Conservation (phyloP, 768 basidiomycete genomes). For the Rhodotorula taiwanensis region DNA sequence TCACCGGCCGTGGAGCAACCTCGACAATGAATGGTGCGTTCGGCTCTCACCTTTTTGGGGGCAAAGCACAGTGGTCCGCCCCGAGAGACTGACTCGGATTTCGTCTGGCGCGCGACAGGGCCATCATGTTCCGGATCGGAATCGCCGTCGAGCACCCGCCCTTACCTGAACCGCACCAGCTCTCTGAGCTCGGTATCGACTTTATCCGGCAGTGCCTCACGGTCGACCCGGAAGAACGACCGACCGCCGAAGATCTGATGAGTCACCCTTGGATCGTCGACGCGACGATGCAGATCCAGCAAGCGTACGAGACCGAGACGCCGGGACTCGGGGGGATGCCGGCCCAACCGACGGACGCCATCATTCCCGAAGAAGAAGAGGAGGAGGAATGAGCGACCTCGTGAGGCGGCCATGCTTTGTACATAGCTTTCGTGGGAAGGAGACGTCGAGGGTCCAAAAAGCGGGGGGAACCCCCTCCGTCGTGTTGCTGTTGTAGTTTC, state of each 20-base stretch:
- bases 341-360: not conserved
- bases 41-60: not conserved
- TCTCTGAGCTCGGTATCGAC: conserved; percentile 79
- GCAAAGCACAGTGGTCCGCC: no score
- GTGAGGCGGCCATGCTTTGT: no score
- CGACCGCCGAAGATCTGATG: conserved; percentile 75
- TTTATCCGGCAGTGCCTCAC: conserved; percentile 89
- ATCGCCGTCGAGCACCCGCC: conserved; percentile 95
- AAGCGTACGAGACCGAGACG: conserved; percentile 27
- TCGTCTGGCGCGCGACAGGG: conserved; percentile 68
- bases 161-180: conserved; percentile 80
- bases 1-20: conserved; percentile 94
- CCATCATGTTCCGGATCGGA: conserved; percentile 99
- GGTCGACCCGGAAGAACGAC: conserved; percentile 74
- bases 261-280: conserved; percentile 72
- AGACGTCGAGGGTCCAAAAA: no score
- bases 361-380: conserved; percentile 1
- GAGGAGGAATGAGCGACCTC: no score
- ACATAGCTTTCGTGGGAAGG: no score
- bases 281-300: conserved; percentile 29
- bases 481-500: no score
- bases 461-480: no score
- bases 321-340: not conserved
- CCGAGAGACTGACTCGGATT: no score
- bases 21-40: conserved; percentile 93